Percentiles rank a stretch among this genome's conserved stretches.
These are phyloP conservation scores for Allantophomopsis cytisporea DNA, from an alignment of 2,329 filamentous ascomycete genomes.

Conservation along the genomic window DNA sequence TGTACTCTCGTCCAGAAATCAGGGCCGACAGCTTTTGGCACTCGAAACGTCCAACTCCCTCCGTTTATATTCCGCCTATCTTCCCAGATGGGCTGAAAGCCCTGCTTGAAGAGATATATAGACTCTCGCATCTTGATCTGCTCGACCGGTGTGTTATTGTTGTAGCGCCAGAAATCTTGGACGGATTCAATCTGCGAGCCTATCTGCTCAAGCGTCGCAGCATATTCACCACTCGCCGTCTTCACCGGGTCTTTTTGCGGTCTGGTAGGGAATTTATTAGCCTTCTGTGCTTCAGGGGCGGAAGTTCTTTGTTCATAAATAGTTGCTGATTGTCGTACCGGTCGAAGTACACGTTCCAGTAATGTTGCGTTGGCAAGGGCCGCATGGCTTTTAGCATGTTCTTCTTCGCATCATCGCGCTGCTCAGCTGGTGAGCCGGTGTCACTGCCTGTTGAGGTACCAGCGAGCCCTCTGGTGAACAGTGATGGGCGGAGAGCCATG, in stretches of 20 bases:
- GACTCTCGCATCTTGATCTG: constrained; percentile 66
- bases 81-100: constrained; percentile 68
- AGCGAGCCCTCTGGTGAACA: constrained; percentile 51
- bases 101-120: constrained; percentile 67
- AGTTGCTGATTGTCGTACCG: constrained; percentile 5
- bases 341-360: constrained; percentile 63
- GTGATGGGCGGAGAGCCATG: constrained; percentile 42
- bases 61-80: constrained; percentile 77
- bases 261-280: constrained; percentile 5
- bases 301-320: background rate
- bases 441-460: constrained; percentile 44
- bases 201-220: constrained; percentile 40
- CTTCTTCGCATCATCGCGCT: constrained; percentile 68
- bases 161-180: constrained; percentile 75
- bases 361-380: constrained; percentile 64
- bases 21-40: constrained; percentile 59
- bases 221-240: constrained; percentile 19
- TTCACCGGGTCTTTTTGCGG: constrained; percentile 20
- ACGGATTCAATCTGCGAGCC: constrained; percentile 60
- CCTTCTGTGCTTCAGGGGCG: too few species aligned
- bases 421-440: constrained; percentile 55
- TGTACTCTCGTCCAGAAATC: constrained; percentile 75
- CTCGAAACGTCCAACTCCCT: constrained; percentile 85
- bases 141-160: constrained; percentile 68
- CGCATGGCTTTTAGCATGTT: constrained; percentile 67